These are phyloP conservation scores for Calonectria henricotiae DNA, from an alignment of 2,329 filamentous ascomycete species.

Conservation along the genomic window DNA sequence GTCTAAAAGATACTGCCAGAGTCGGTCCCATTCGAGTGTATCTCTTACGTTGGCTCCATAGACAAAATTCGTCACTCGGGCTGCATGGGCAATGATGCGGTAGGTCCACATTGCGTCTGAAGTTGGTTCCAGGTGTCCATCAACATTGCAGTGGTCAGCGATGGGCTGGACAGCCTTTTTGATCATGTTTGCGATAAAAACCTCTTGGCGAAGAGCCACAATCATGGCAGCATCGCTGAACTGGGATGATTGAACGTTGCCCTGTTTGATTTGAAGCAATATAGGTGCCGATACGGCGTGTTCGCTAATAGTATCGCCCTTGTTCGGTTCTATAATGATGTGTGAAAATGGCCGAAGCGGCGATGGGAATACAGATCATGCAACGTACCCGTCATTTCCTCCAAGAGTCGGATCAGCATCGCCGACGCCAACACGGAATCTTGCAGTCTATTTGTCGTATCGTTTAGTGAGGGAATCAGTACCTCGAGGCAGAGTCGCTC, in stretches of 20 bases:
- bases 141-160: background rate
- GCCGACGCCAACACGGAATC: slow-evolving; percentile 8
- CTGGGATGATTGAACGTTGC: background rate
- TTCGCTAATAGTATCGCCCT: slow-evolving; percentile 1
- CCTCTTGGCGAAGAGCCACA: slow-evolving; percentile 7
- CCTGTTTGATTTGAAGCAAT: slow-evolving; percentile 3
- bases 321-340: background rate
- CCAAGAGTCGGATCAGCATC: slow-evolving; percentile 3
- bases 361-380: background rate
- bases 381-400: slow-evolving; percentile 13
- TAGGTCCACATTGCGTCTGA: slow-evolving; percentile 17
- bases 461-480: background rate
- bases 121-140: background rate
- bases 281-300: slow-evolving; percentile 10
- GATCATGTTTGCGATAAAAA: slow-evolving; percentile 5
- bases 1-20: background rate
- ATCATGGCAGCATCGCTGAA: slow-evolving; percentile 8
- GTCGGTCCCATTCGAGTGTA: background rate
- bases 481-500: slow-evolving; percentile 12
- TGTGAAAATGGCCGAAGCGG: background rate
- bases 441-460: slow-evolving; percentile 4
- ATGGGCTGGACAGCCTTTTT: background rate
- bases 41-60: slow-evolving; percentile 3
- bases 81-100: slow-evolving; percentile 2
- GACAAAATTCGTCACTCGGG: slow-evolving; percentile 6